Conservation (phyloP, 192 early-diverging fungal genomes). For the Backusella westeae region DNA sequence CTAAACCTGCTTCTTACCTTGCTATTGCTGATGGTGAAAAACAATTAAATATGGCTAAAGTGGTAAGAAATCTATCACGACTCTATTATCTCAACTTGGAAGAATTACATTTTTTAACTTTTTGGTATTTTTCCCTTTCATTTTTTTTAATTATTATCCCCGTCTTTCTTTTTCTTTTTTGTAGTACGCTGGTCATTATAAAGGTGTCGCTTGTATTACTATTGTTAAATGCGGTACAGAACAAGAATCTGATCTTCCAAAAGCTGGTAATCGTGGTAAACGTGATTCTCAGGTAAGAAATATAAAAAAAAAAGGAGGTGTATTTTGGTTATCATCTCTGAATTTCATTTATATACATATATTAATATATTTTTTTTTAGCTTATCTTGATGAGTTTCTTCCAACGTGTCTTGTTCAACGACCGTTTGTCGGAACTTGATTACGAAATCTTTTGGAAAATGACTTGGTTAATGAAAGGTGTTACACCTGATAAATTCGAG, state of each 20-base stretch:
- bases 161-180: conserved; percentile 4
- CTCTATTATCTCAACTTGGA: not conserved
- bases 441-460: conserved; percentile 92
- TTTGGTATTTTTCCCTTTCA: conserved; percentile 16
- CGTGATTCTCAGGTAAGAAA: conserved; percentile 86
- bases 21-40: conserved; percentile 81
- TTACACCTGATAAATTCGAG: conserved; percentile 85
- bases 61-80: conserved; percentile 38
- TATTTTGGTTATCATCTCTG: not conserved
- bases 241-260: conserved; percentile 58
- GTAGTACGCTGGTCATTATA: conserved; percentile 74
- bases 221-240: conserved; percentile 76
- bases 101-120: not conserved
- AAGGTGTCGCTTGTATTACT: conserved; percentile 62
- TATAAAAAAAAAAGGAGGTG: not conserved
- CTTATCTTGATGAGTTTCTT: conserved; percentile 92
- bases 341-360: not conserved
- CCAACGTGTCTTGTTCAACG: conserved; percentile 76
- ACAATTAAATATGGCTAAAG: conserved; percentile 83
- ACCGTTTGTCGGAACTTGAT: conserved; percentile 87
- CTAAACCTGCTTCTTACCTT: conserved; percentile 76
- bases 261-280: conserved; percentile 92
- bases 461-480: conserved; percentile 66
- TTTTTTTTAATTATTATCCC: not conserved
- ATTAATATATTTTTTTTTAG: not conserved